Evolutionary conservation across 164 flowering plant genomes (phyloP).

Genomic region (Protea cynaroides): DNA sequence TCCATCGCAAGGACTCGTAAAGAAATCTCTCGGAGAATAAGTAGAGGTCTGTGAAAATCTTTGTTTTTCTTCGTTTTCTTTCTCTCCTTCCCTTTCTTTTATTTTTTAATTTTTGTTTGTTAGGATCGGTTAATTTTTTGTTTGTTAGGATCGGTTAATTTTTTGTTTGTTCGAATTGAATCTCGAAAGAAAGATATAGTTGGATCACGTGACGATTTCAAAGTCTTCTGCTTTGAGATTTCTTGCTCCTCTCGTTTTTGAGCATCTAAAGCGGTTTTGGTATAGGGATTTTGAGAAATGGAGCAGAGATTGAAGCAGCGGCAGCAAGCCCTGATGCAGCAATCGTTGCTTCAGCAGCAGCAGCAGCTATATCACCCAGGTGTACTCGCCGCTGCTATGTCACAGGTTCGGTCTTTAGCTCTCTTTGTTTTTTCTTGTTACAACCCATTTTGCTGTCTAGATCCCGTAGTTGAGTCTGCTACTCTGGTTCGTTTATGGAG

Average conservation of each 20-base stretch:
- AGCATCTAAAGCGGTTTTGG: background rate
- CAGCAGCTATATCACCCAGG: constrained; percentile 35
- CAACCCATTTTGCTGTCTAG: no score
- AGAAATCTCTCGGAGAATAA: no score
- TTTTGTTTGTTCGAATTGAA: no score
- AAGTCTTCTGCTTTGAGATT: no score
- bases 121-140: no score
- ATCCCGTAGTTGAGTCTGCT: no score
- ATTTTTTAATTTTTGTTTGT: background rate
- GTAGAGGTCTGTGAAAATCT: no score
- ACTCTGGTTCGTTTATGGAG: background rate
- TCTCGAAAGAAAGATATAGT: no score
- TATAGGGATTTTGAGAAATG: constrained; percentile 20
- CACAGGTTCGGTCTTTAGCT: constrained; percentile 24
- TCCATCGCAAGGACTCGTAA: no score
- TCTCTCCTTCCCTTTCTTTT: background rate
- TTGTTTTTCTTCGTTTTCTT: background rate
- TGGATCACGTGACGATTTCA: background rate
- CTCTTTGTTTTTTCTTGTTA: no score
- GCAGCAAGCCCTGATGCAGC: constrained; percentile 69
- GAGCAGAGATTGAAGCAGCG: constrained; percentile 78
- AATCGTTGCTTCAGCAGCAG: constrained; percentile 60
- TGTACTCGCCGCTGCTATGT: constrained; percentile 30
- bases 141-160: no score
- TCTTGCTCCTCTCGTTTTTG: no score